Evolutionary conservation across 2,329 filamentous ascomycete genomes (phyloP), one percentile per base, ranked within the genome.

Genomic region (Aspergillus neotritici): DNA sequence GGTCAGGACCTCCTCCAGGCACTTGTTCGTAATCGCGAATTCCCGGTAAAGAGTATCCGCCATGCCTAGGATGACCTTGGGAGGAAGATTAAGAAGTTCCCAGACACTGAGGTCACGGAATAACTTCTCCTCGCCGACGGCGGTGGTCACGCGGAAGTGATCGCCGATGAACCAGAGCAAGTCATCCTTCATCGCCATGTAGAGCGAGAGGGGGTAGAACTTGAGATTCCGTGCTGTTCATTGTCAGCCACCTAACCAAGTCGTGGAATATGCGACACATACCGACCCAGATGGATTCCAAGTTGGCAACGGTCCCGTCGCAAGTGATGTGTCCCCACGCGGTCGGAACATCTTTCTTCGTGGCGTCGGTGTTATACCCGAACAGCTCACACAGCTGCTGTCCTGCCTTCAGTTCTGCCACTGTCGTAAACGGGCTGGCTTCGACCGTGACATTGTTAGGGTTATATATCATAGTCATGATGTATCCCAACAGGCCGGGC

Each of bases 391-490:
- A 74, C 10, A 75, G 56, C 41, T 76, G 67, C 42, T 72, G 52
- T 1, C 72, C 72, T 2, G 70, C 71, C 31, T 66, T 58, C 4
- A 70, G 64, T 47, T 76, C 73, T 4, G 68, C 63, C 3, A 71
- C 43, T 0, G 70, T 75, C 0, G 69, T 68, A 10, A 74, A 49
- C 0, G 72, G 72, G 33, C 69, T 74, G 1, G 66, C 71, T 45
- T 75, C 72, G 0, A 72, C 51, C 1, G 70, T 60, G 1, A 75
- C 67, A 30, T 75, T 75, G 57, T 75, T 76, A 0, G 72, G 71
- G 37, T 75, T 74, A 45, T 73, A 75, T 16, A 75, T 29, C 71
- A 75, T 75, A 0, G 71, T 71, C 61, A 71, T 71, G 21, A 74
- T 69, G 50, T 74, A 74, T 1, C 71, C 71, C 3, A 74, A 57